Evolutionary conservation across 768 basidiomycete genomes (phyloP), one percentile per base, ranked within the genome.

Genomic region (Paxillus ammoniavirescens): DNA sequence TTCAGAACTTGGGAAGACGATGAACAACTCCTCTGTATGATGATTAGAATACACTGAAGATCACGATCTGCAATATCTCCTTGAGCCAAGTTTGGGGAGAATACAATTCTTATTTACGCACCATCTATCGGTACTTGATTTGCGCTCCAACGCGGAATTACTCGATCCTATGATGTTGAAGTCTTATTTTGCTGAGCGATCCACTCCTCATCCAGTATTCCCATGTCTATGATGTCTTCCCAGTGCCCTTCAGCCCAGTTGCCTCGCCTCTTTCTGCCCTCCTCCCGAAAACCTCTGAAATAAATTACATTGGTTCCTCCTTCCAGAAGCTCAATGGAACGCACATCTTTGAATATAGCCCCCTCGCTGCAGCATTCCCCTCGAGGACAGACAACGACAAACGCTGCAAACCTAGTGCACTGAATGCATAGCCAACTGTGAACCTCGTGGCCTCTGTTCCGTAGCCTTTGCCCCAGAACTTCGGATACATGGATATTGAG

Each of bases 331-430:
- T 43, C 7, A 8, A 4, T 21, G 8, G 18, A 1, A 58, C 73
- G 64, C 50, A 75, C 75, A 73, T 56, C 53, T 70, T 71, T 45
- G 65, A 62, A 44, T 73, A 75, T 31, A 74, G 40, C 40, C 52
- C 53, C 15, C 65, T 53, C 7, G 72, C 75, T 28, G 65, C 59
- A 30, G 60, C 62, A 47, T 77, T 77, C 21, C 21, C 21, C 9
- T 69, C 68, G 15, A 69, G 57, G 13, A 74, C 67, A 12, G 55
- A 62, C 38, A 76, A 60, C 9, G 72, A 70, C 47, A 76, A 60
- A 2, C 74, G 73, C 42, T 74, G 71, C 44, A 74, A 52, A n/a
- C 63, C 68, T 18, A 77, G 50, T 21, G 64, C 59, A 31, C 55
- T 58, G 43, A 77, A 76, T 2, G 64, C 67, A 53, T 75, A 57